Evolutionary conservation across 768 basidiomycete species (phyloP), one percentile per base, ranked within the genome.

Genomic region (Nidularia pulvinata): DNA sequence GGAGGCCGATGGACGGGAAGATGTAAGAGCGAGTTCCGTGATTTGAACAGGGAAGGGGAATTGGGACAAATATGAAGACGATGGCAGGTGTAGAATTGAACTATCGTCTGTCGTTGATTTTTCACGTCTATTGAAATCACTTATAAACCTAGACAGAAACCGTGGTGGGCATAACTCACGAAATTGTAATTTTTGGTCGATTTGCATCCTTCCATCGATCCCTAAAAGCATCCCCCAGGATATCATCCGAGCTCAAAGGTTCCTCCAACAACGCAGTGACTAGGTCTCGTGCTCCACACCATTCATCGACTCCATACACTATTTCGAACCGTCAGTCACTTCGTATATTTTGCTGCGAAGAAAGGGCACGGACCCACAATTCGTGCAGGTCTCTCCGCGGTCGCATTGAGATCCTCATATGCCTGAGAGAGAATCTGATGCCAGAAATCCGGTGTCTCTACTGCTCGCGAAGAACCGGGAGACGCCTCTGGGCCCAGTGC

Each of bases 181-280:
- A 65, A 39, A 81, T 77, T 7, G 67, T 69, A 19, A 80, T 61
- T 42, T 59, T 66, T 14, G 62, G 56, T 46, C 58, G 59, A 36
- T 58, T 51, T 36, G 51, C 49, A 19, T 62, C 55, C 42, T 67
- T 63, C 84, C 88, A 87, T 33, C 89, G 75, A 39, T 72, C 61
- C 50, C 73, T 75, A 22, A 89, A 60, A 6, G 62, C 60, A 33
- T 72, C 67, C 48, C 72, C 76, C 54, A 79, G 73, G 4, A 65
- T 60, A 25, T 71, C 55, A 56, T 83, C 79, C n/a, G 82, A 81
- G 2, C 76, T 72, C 57, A 93, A 79, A 11, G 89, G 89, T 51
- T 91, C 84, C 44, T 86, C 80, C 13, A 93, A 71, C 35, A 93
- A 74, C 6, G 89, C 88, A 4, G 84, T 83, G 16, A 92, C 80